A percentile compares a stretch with the other conserved stretches of the same genome.
Evolutionary conservation across 208 protist genomes (phyloP).

Genomic region (Acanthamoeba healyi): DNA sequence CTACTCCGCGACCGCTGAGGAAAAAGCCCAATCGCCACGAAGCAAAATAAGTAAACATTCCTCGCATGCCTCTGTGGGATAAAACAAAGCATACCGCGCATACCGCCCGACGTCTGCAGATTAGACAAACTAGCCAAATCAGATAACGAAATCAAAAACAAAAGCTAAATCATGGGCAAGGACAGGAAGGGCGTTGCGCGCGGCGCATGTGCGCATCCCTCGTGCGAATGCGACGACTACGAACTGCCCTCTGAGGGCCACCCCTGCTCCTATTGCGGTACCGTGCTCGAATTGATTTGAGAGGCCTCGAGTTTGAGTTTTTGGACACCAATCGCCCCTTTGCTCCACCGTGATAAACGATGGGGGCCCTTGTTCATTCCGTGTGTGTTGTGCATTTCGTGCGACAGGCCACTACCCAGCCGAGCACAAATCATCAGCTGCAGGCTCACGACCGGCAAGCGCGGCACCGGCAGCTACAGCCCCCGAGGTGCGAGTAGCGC

Average conservation of each 20-base stretch:
- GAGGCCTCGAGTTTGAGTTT: not conserved
- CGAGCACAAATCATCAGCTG: not conserved
- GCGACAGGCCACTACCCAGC: not conserved
- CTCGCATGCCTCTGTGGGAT: not conserved
- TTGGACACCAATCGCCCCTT: not conserved
- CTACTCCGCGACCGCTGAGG: too few species aligned
- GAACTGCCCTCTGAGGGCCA: constrained; percentile 10
- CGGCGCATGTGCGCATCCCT: not conserved
- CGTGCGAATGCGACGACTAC: constrained; percentile 30
- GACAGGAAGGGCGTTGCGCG: constrained; percentile 3
- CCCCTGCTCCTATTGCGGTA: constrained; percentile 17
- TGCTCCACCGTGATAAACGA: not conserved
- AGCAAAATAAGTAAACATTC: too few species aligned
- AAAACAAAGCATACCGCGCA: not conserved
- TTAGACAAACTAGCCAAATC: too few species aligned
- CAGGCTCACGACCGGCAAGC: not conserved
- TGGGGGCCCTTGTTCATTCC: not conserved
- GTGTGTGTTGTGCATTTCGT: not conserved
- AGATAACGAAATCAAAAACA: not conserved
- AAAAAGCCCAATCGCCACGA: too few species aligned
- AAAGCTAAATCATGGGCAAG: not conserved
- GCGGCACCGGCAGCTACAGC: not conserved
- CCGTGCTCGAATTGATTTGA: not conserved
- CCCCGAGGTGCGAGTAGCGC: not conserved
- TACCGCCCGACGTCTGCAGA: too few species aligned